Evolutionary conservation across 371 early-diverging fungal species (phyloP), one percentile per base, ranked within the genome.

Genomic region (Rhizopus stolonifer): DNA sequence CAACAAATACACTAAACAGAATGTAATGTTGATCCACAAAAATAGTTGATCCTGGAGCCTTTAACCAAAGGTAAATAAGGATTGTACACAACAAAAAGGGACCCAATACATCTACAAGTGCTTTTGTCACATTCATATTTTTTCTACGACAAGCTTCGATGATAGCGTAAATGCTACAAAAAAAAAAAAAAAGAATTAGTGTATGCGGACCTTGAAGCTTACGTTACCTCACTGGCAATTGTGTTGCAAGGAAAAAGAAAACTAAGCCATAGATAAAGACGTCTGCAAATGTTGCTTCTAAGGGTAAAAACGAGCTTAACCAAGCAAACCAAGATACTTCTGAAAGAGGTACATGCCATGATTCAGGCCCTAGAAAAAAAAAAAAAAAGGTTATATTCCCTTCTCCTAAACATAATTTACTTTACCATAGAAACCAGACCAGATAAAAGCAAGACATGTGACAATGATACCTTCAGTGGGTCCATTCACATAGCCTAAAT

Each of bases 391-490:
- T 14, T 31, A 21, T 46, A 9, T 21, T 13, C 38, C 34, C n/a
- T 19, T 38, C n/a, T n/a, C n/a, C n/a, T n/a, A n/a, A n/a, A 15
- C 40, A 15, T 31, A 23, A 11, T 15, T 23, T 15, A 18, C 46
- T 43, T 54, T 64, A 81, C 80, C 81, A 46, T 68, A 67, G 43
- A 78, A 34, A 7, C 93, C 93, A 11, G 91, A 89, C 42, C 88
- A 65, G 48, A 87, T 61, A 64, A 89, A 83, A 22, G 84, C 73
- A 9, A 82, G 48, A 64, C 88, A 88, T 14, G 87, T 87, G 8
- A 91, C 31, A 25, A 95, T 76, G 15, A 99, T 81, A 19, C 96
- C 94, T 64, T 99, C 99, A 0, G 97, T 93, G 10, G 99, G 98
- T 5, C 98, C 99, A 63, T 94, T 96, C 63, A 97, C 68, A 58